Percentiles rank a stretch among this genome's conserved stretches.
phyloP scores from a whole-genome alignment of 2,329 filamentous ascomycete species.

The Talaromyces sp. region DNA sequence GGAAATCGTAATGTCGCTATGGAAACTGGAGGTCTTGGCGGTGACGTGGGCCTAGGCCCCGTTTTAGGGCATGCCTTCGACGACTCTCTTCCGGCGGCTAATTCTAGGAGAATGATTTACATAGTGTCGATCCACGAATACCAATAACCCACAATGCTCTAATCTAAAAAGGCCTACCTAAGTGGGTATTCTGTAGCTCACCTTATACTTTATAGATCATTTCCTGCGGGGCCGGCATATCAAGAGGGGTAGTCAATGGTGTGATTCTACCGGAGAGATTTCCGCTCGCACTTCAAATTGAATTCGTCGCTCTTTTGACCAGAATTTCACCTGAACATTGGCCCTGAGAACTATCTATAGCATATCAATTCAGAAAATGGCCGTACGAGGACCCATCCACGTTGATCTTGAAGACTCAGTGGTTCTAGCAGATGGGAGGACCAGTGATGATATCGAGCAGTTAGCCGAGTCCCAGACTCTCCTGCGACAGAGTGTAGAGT shows the following conservation, averaged over 20 bases:
- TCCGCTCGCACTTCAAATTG: neutral
- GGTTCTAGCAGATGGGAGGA: neutral
- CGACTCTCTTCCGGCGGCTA: neutral
- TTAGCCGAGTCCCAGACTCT: slow-evolving; percentile 16
- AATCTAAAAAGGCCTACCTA: too few relatives aligned
- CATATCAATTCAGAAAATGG: neutral
- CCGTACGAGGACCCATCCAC: neutral
- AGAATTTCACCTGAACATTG: neutral
- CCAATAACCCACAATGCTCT: too few relatives aligned
- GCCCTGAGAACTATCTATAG: neutral
- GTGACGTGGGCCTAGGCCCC: neutral
- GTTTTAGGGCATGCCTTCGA: neutral
- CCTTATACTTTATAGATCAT: neutral
- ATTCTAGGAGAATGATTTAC: neutral
- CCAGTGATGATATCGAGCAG: slow-evolving; percentile 7
- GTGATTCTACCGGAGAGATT: neutral
- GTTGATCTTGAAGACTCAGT: neutral
- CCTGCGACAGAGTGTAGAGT: slow-evolving; percentile 13
- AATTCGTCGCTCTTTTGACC: neutral
- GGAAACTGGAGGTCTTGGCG: slow-evolving; percentile 9
- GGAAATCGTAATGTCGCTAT: neutral
- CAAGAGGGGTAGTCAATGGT: neutral
- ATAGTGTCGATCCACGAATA: neutral
- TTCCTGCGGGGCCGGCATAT: neutral
- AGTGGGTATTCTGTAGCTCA: too few relatives aligned